phyloP scores from a whole-genome alignment of 139 green algal species.

The Pleodorina starrii region DNA sequence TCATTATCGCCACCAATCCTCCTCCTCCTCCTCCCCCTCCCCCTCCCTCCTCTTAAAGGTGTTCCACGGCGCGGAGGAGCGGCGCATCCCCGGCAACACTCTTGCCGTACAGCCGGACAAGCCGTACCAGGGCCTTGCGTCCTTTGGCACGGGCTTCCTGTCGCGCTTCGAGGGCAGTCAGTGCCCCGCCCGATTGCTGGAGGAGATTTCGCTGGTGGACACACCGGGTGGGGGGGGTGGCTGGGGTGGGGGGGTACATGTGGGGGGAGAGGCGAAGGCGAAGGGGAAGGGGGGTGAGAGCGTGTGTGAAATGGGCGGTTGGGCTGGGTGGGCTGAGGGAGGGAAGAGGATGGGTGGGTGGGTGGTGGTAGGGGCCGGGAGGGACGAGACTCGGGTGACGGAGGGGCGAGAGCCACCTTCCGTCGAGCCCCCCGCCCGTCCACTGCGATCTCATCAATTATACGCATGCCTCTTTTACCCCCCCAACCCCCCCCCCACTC shows the following conservation, averaged over 20 bases:
- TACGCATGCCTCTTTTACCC: no score
- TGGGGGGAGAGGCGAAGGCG: no score
- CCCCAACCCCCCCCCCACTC: not conserved
- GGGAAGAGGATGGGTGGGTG: no score
- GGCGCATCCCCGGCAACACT: slow-evolving; percentile 94
- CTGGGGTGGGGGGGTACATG: no score
- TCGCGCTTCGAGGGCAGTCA: slow-evolving; percentile 91
- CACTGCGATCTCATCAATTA: no score
- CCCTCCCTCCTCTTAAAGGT: slow-evolving; percentile 5
- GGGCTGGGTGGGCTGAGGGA: not conserved
- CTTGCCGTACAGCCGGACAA: slow-evolving; percentile 95
- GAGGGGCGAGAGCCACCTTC: no score
- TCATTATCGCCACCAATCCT: no score
- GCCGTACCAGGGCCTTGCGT: slow-evolving; percentile 81
- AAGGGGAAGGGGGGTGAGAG: no score
- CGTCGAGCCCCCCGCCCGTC: no score
- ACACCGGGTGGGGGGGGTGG: slow-evolving; percentile 77
- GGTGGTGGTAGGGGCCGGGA: no score
- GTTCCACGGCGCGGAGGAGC: slow-evolving; percentile 50
- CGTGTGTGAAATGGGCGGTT: not conserved
- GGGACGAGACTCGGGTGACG: no score
- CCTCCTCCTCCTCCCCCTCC: not conserved
- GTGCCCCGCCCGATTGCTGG: slow-evolving; percentile 88
- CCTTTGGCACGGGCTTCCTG: slow-evolving; percentile 92
- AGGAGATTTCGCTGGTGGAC: slow-evolving; percentile 89